Evolutionary conservation across 805 yeast species (phyloP).

Genomic region (Starmerella davenportii): DNA sequence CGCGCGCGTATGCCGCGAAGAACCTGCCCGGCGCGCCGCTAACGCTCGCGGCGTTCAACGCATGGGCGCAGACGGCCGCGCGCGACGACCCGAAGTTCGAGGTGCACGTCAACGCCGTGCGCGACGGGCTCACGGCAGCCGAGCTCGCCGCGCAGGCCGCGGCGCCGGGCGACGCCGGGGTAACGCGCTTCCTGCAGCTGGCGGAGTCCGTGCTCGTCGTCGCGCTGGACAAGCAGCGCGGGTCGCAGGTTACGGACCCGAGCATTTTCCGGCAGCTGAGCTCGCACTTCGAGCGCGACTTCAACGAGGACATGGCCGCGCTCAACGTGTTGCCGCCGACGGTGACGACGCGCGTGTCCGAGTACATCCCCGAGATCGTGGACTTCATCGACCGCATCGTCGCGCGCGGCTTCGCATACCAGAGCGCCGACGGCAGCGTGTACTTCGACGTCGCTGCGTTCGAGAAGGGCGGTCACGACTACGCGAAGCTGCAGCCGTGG

Average conservation of each 20-base stretch:
- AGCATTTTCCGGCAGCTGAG: conserved; percentile 65
- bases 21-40: conserved; percentile 3
- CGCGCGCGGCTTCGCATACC: conserved; percentile 65
- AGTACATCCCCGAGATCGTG: conserved; percentile 84
- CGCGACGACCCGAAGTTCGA: conserved; percentile 58
- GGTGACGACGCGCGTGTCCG: conserved; percentile 84
- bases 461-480: conserved; percentile 59
- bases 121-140: conserved; percentile 31
- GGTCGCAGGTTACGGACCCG: conserved; percentile 68
- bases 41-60: conserved; percentile 21
- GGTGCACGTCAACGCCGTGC: conserved; percentile 58
- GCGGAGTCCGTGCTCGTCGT: conserved; percentile 68
- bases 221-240: conserved; percentile 49
- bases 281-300: conserved; percentile 75
- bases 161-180: conserved; percentile 6
- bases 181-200: conserved; percentile 25
- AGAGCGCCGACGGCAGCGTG: conserved; percentile 79
- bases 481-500: conserved; percentile 97
- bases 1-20: conserved; percentile 27
- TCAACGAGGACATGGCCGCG: conserved; percentile 65
- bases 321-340: conserved; percentile 74
- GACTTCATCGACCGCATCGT: conserved; percentile 60
- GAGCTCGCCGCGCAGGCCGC: conserved; percentile 12
- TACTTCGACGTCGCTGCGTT: conserved; percentile 79
- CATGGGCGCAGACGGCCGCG: conserved; percentile 29